A percentile compares a stretch with the other conserved stretches of the same genome.
These are phyloP conservation scores for Taiwanofungus camphoratus DNA, from an alignment of 1,284 basidiomycete genomes.

Conservation along the genomic window DNA sequence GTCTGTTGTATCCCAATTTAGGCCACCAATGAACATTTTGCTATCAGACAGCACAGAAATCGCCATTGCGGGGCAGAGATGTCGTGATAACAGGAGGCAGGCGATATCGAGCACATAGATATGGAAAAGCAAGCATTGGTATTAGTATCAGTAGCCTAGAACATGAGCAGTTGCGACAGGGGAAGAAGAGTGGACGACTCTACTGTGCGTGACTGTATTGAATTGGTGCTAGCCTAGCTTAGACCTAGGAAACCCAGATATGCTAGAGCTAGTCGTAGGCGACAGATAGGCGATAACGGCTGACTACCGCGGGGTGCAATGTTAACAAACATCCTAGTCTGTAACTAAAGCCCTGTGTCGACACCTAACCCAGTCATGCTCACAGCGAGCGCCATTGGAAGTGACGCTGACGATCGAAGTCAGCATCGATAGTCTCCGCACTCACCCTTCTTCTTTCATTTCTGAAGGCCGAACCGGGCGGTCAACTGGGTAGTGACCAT, in stretches of 20 bases:
- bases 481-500: constrained; percentile 44
- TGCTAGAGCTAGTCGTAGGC: constrained; percentile 55
- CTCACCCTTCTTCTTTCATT: constrained; percentile 99
- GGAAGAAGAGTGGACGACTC: constrained; percentile 51
- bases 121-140: constrained; percentile 40
- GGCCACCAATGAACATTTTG: constrained; percentile 97
- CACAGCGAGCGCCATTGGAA: constrained; percentile 18
- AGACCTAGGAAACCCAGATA: constrained; percentile 53
- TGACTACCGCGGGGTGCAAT: constrained; percentile 33
- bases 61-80: constrained; percentile 16
- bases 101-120: constrained; percentile 22
- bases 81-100: constrained; percentile 41
- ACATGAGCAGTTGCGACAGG: constrained; percentile 59
- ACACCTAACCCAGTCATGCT: constrained; percentile 21
- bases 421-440: constrained; percentile 22
- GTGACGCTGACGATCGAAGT: constrained; percentile 15
- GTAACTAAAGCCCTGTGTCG: constrained; percentile 22
- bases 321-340: constrained; percentile 26
- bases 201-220: constrained; percentile 55
- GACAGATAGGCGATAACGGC: constrained; percentile 33
- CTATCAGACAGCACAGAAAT: constrained; percentile 41
- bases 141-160: constrained; percentile 77
- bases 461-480: constrained; percentile 82
- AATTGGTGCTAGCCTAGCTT: constrained; percentile 56
- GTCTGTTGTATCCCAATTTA: constrained; percentile 98